Evolutionary conservation across 1,284 basidiomycete genomes (phyloP).

Genomic region (Sanghuangporus sanghuang): DNA sequence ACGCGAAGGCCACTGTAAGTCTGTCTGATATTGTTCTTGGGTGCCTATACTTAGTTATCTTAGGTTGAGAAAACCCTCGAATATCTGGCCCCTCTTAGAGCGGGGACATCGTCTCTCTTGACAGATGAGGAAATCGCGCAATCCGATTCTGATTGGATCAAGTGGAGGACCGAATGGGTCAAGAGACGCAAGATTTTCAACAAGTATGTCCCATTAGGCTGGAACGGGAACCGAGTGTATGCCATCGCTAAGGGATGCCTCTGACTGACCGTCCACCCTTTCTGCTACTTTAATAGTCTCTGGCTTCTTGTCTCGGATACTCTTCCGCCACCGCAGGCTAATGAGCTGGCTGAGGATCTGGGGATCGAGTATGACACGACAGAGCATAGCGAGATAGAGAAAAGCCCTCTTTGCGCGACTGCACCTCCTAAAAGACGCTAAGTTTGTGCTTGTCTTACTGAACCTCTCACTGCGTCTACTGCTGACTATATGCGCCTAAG

Average conservation of each 20-base stretch:
- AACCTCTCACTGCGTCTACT: neutral
- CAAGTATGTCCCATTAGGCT: constrained; percentile 40
- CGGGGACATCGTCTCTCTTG: constrained; percentile 61
- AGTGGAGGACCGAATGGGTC: constrained; percentile 71
- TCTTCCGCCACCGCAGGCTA: constrained; percentile 56
- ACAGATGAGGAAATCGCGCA: constrained; percentile 50
- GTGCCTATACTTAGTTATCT: neutral
- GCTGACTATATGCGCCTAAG: neutral
- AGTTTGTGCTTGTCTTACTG: neutral
- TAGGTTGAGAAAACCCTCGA: constrained; percentile 46
- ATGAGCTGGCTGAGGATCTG: constrained; percentile 60
- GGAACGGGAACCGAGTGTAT: neutral
- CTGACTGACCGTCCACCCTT: neutral
- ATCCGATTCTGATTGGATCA: constrained; percentile 61
- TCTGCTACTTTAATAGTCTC: constrained; percentile 42
- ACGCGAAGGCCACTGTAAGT: constrained; percentile 39
- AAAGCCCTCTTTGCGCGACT: constrained; percentile 39
- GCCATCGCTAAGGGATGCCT: neutral
- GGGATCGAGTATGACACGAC: constrained; percentile 68
- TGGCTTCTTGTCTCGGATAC: constrained; percentile 69
- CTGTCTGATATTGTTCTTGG: neutral
- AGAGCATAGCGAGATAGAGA: constrained; percentile 58
- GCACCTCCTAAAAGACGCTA: neutral
- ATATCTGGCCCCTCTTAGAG: constrained; percentile 59
- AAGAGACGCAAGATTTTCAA: constrained; percentile 62